These are phyloP conservation scores for Phialemonium atrogriseum DNA, from an alignment of 2,329 filamentous ascomycete genomes.

Conservation along the genomic window DNA sequence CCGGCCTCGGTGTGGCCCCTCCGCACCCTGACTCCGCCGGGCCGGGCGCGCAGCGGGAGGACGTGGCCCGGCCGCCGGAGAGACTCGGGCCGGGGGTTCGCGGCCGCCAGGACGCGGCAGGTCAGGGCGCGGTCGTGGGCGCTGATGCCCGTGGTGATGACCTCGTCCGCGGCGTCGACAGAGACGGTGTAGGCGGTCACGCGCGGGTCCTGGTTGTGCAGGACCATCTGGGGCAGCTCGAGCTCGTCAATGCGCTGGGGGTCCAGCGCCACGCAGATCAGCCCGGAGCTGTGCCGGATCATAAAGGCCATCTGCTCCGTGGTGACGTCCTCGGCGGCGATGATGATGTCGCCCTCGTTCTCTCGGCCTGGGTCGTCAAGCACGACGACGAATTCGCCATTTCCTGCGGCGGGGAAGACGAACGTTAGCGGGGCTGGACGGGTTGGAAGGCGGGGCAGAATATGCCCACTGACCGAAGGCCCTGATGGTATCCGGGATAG, in stretches of 20 bases:
- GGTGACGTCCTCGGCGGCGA: conserved; percentile 78
- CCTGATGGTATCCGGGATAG: conserved; percentile 55
- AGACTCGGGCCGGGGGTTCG: conserved; percentile 42
- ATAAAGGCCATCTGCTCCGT: conserved; percentile 92
- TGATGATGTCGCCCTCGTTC: conserved; percentile 97
- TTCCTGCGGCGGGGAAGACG: conserved; percentile 36
- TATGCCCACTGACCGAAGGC: conserved; percentile 55
- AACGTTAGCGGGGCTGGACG: conserved; percentile 6
- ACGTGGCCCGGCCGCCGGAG: conserved; percentile 86
- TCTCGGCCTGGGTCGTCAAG: conserved; percentile 89
- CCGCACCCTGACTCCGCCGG: conserved; percentile 73
- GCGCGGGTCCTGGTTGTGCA: conserved; percentile 66
- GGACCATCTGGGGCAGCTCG: conserved; percentile 83
- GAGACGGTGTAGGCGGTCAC: conserved; percentile 90
- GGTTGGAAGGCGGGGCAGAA: conserved; percentile 2
- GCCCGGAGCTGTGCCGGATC: conserved; percentile 81
- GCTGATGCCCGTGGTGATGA: conserved; percentile 80
- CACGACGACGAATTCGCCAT: conserved; percentile 90
- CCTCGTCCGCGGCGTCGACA: conserved; percentile 67
- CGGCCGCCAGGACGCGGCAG: conserved; percentile 68
- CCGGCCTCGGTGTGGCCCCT: conserved; percentile 90
- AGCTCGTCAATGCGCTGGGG: conserved; percentile 61
- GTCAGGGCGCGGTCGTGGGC: conserved; percentile 80
- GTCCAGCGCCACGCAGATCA: conserved; percentile 81
- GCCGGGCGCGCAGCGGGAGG: conserved; percentile 70